Base-by-base conservation (phyloP, 768 basidiomycete genomes). In the Phylloporus sp. region DNA sequence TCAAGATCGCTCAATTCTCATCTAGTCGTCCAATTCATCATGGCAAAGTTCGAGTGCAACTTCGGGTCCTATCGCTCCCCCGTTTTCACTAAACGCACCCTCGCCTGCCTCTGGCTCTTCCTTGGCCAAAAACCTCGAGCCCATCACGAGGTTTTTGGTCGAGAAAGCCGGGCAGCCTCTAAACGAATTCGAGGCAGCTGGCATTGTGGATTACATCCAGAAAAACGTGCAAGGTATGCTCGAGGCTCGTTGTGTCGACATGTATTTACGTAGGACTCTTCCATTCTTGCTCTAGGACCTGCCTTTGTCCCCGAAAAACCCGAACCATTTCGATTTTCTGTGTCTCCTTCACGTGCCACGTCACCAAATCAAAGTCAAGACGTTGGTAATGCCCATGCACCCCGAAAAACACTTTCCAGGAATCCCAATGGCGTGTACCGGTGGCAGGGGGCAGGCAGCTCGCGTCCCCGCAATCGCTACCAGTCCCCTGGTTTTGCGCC, bases 401-500 rank as follows among this genome's bases (percentile, higher is more conserved):
- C 79, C 6, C 74, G 74, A 15, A 81, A 75, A 58, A 80, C 74
- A 9, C 67, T 90, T 7, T 60, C 73, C 18, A 78, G 70, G 59
- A 90, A 90, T 56, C 87, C 87, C 0, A 90, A 90, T 59, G 87
- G 87, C 18, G 59, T 68, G 27, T 84, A 84, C 64, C 73, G 74
- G 38, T 88, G 83, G 82, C 76, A 81, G 53, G 88, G 87, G n/a
- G 82, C 71, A 26, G 86, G 86, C 34, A 87, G 84, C 55, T 80
- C 87, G 11, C 81, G 76, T 55, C 68, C 72, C 17, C 77, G 77
- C 38, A 88, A 86, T 61, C 81, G 85, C 34, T 86, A 80, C 59
- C 75, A 78, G 42, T 86, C 86, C 9, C 85, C 86, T 37, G 82
- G 81, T 5, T 88, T 90, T 58, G 79, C 81, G 5, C 71, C 81